A percentile compares a stretch with the other conserved stretches of the same genome.
phyloP scores from a whole-genome alignment of 2,329 filamentous ascomycete species.

The Nemania bipapillata region DNA sequence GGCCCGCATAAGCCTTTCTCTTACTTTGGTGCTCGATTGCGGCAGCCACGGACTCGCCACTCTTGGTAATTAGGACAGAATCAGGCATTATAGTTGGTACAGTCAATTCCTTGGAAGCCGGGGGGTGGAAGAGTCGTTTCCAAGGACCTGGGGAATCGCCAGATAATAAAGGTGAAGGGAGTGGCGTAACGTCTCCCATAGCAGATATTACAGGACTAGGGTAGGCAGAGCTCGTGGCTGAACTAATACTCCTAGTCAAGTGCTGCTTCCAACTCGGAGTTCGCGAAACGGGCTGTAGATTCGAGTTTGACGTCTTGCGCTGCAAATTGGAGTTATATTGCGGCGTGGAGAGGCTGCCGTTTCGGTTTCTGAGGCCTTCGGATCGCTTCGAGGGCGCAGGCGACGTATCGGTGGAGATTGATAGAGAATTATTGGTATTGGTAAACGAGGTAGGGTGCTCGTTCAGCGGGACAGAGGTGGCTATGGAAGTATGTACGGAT shows the following conservation, averaged over 20 bases:
- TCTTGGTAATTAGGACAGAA: constrained; percentile 62
- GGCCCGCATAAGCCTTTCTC: constrained; percentile 66
- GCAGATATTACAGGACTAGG: constrained; percentile 79
- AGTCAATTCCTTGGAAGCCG: constrained; percentile 60
- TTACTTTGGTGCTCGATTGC: constrained; percentile 65
- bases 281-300: constrained; percentile 64
- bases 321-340: constrained; percentile 51
- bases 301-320: constrained; percentile 58
- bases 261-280: constrained; percentile 71
- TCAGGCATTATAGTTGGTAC: constrained; percentile 54
- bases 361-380: constrained; percentile 55
- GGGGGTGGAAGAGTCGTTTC: constrained; percentile 64
- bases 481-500: constrained; percentile 40
- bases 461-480: constrained; percentile 36
- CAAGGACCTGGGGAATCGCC: constrained; percentile 74
- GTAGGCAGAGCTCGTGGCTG: constrained; percentile 72
- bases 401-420: constrained; percentile 55
- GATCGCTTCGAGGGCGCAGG: constrained; percentile 44
- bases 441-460: constrained; percentile 39
- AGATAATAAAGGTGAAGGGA: constrained; percentile 78
- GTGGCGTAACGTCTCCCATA: constrained; percentile 80
- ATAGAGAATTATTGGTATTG: constrained; percentile 47
- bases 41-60: constrained; percentile 64
- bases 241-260: constrained; percentile 63
- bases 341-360: constrained; percentile 48